These are phyloP conservation scores for Cardamine chenopodiifolia DNA, from an alignment of 345 rosid genomes.

Conservation along the genomic window DNA sequence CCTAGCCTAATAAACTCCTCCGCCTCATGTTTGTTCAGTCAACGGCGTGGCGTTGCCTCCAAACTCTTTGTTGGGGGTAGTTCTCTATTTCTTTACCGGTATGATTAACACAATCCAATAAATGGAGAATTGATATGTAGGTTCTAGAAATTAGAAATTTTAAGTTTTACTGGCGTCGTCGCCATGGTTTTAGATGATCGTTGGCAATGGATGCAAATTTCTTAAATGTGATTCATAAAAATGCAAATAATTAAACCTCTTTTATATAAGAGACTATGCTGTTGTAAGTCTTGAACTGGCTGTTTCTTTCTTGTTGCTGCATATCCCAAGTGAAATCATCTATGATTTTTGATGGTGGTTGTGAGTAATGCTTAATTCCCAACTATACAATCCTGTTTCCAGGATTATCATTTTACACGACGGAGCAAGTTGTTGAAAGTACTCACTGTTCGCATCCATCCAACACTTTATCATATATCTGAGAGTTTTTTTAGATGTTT, in stretches of 20 bases:
- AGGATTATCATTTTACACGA: conserved; percentile 76
- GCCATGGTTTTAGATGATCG: neutral
- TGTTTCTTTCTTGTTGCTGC: neutral
- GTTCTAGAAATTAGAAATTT: conserved; percentile 1
- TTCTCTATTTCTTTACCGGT: neutral
- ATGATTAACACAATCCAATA: neutral
- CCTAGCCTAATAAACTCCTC: no score
- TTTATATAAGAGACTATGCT: neutral
- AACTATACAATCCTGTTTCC: conserved; percentile 14
- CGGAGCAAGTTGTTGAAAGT: conserved; percentile 90
- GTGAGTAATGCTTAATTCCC: conserved; percentile 3
- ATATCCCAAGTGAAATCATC: neutral
- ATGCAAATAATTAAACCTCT: neutral
- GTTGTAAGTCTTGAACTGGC: neutral
- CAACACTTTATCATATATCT: neutral
- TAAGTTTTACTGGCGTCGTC: neutral
- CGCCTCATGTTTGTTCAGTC: no score
- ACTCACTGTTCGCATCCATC: neutral
- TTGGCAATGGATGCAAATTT: neutral
- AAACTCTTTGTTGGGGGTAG: conserved; percentile 84
- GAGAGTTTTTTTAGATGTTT: conserved; percentile 5
- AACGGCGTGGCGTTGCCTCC: conserved; percentile 63
- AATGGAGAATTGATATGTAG: neutral
- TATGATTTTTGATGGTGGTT: neutral
- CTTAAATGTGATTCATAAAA: neutral